Base-by-base conservation (phyloP, 176 grass and related monocot genomes). In the Eleusine coracana region DNA sequence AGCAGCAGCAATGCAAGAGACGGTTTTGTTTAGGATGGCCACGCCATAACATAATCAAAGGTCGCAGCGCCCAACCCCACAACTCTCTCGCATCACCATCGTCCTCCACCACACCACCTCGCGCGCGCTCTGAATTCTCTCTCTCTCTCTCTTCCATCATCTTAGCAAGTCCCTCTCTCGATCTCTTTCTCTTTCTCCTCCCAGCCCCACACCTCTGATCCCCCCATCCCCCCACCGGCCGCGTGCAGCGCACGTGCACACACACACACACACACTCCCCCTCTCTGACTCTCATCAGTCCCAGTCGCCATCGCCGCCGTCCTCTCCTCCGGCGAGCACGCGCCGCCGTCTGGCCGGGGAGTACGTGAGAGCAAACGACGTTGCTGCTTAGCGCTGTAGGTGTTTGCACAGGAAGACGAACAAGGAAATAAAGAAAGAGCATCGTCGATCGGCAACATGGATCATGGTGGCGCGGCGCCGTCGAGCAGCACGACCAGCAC, bases 401-500 rank as follows among this genome's bases (percentile, higher is more conserved):
- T 34, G 31, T 34, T 34, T 34, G 1, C 31, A 34, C 31, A 34
- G 2, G 31, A 34, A 34, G 31, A 34, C 1, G 7, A 42, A 46
- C 44, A 8, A 46, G 44, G 44, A 46, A 8, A 10, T 2, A 10
- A 42, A 5, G 44, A 46, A 46, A 46, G 44, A 46, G 44, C 44
- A 46, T 46, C 44, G 10, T 46, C 9, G 66, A 7, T 20, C 1
- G 3, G 58, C 75, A 25, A 25, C 25, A 88, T 90, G 85, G 87
- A 88, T 16, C 84, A 83, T 13, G 90, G 77, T 18, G 90, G 80
- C 0, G 82, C 85, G n/a, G 87, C 86, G 49, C 77, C 87, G 41
- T 91, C 84, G 28, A 99, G 97, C 77, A 96, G 88, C 80, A 96
- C 88, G 27, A 98, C 84, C 3, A 94, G 90, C 37, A 93, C 95